A percentile compares a stretch with the other conserved stretches of the same genome.
Evolutionary conservation across 768 basidiomycete species (phyloP).

Genomic region (Sporobolomyces pararoseus): DNA sequence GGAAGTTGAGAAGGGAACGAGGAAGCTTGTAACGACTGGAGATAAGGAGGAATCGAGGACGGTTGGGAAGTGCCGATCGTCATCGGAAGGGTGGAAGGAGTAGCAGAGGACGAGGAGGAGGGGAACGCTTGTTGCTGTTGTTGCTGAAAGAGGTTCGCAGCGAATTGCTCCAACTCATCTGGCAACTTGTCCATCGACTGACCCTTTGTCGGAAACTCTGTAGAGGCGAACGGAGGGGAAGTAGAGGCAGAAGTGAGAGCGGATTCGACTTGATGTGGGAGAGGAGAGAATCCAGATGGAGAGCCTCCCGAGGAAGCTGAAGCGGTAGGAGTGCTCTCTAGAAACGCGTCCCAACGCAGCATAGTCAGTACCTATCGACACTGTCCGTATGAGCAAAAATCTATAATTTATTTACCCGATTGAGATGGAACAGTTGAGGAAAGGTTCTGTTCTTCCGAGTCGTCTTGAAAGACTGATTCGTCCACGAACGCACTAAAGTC

Average conservation of each 20-base stretch:
- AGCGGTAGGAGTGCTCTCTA: conserved; percentile 18
- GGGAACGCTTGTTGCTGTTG: neutral
- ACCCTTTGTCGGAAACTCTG: neutral
- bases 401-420: conserved; percentile 5
- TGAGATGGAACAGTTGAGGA: neutral
- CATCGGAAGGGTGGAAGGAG: neutral
- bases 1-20: conserved; percentile 27
- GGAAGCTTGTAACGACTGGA: neutral
- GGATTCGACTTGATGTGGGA: conserved; percentile 1
- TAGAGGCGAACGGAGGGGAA: conserved; percentile 1
- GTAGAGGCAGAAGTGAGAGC: conserved; percentile 32
- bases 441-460: neutral
- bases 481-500: conserved; percentile 32
- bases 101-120: neutral
- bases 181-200: conserved; percentile 15
- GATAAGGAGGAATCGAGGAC: neutral
- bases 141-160: conserved; percentile 14
- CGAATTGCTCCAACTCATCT: conserved; percentile 21
- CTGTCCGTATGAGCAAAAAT: too few species aligned
- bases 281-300: conserved; percentile 15
- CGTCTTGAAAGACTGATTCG: conserved; percentile 1
- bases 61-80: conserved; percentile 8
- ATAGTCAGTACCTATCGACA: too few species aligned
- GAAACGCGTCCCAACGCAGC: neutral
- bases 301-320: conserved; percentile 28